Percentiles rank a stretch among this genome's conserved stretches.
These are phyloP conservation scores for Luffa acutangula DNA, from an alignment of 306 rosid species.

Conservation along the genomic window DNA sequence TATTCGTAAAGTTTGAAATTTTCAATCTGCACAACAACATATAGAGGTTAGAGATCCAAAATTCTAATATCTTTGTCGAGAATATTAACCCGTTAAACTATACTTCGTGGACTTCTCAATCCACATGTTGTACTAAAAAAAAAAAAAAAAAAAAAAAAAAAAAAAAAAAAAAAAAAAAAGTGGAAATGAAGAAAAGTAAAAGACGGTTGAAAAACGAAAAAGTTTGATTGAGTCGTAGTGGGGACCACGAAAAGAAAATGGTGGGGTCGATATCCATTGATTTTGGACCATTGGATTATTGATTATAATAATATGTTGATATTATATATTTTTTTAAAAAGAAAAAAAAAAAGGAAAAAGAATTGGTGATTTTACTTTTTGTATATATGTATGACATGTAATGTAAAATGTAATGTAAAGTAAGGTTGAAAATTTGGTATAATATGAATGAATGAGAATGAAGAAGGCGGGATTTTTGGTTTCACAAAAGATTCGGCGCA, in stretches of 20 bases:
- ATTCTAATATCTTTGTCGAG: too few species aligned
- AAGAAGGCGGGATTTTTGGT: too few species aligned
- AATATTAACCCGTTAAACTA: too few species aligned
- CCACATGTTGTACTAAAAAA: too few species aligned
- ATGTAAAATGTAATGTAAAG: not conserved
- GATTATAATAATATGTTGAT: not conserved
- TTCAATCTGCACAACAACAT: too few species aligned
- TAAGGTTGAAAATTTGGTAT: not conserved
- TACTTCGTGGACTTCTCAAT: too few species aligned
- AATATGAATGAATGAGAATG: not conserved
- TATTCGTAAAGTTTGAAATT: too few species aligned
- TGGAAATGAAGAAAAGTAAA: not conserved
- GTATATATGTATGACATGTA: not conserved
- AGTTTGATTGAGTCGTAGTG: not conserved
- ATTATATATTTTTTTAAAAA: not conserved
- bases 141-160: too few species aligned
- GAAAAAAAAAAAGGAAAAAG: not conserved
- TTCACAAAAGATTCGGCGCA: not conserved
- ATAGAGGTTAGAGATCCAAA: too few species aligned
- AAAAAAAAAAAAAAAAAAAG: too few species aligned
- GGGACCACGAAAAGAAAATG: not conserved
- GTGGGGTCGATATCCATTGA: not conserved
- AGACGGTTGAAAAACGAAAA: not conserved
- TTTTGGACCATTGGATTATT: not conserved
- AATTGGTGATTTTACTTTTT: not conserved